phyloP scores from a whole-genome alignment of 176 grass and related monocot genomes.

The Leersia perrieri region DNA sequence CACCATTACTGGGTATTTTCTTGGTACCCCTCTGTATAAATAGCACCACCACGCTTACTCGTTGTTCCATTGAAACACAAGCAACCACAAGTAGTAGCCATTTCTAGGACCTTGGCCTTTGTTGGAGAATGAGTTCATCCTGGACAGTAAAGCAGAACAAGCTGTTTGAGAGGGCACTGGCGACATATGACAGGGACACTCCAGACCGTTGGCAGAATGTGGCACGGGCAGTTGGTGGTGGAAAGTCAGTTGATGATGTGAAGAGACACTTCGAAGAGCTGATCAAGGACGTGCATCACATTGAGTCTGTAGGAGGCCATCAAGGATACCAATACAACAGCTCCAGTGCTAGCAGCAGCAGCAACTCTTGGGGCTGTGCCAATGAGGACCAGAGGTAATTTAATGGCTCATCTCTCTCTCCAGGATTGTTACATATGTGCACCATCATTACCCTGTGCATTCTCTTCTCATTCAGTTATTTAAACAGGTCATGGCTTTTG shows the following conservation, averaged over 20 bases:
- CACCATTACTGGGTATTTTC: slow-evolving; percentile 34
- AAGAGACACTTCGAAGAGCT: slow-evolving; percentile 62
- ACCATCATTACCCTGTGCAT: slow-evolving; percentile 1
- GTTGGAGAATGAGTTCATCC: slow-evolving; percentile 49
- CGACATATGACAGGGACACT: slow-evolving; percentile 62
- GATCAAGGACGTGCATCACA: slow-evolving; percentile 40
- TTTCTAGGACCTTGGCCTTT: slow-evolving; percentile 11
- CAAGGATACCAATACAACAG: slow-evolving; percentile 23
- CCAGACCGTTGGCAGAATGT: slow-evolving; percentile 79
- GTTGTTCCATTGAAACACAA: slow-evolving; percentile 44
- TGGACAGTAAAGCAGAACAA: slow-evolving; percentile 74
- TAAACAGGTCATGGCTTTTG: slow-evolving; percentile 1
- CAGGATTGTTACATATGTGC: background rate
- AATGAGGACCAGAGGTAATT: slow-evolving; percentile 55
- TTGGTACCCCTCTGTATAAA: slow-evolving; percentile 55
- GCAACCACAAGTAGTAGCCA: slow-evolving; percentile 15
- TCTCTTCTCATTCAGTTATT: slow-evolving; percentile 11
- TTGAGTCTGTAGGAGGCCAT: slow-evolving; percentile 23
- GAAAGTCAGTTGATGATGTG: slow-evolving; percentile 66
- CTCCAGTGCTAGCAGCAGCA: slow-evolving; percentile 15
- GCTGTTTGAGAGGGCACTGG: slow-evolving; percentile 65
- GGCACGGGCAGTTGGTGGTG: slow-evolving; percentile 54
- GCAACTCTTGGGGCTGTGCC: slow-evolving; percentile 32
- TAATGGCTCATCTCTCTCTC: background rate
- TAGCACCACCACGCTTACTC: slow-evolving; percentile 32